Evolutionary conservation across 345 rosid genomes (phyloP).

Genomic region (Eucalyptus polybractea): DNA sequence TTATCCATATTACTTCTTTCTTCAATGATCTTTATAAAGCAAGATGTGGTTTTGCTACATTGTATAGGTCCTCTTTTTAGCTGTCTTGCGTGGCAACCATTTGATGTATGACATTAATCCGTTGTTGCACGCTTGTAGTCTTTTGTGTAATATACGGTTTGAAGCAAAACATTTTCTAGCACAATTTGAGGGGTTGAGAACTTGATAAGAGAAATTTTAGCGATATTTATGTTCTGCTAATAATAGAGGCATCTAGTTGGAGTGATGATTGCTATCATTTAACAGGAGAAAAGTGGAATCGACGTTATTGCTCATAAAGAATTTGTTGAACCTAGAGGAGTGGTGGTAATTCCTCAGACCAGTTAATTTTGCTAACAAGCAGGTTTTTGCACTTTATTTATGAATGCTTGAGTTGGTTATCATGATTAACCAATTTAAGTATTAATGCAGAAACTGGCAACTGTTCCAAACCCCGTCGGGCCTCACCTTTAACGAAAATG

Average conservation of each 20-base stretch:
- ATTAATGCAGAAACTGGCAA: conserved; percentile 53
- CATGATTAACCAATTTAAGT: neutral
- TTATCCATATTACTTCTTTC: neutral
- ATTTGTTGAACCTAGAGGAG: neutral
- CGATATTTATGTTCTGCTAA: neutral
- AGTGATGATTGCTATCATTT: neutral
- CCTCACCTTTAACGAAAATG: conserved; percentile 57
- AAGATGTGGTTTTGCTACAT: neutral
- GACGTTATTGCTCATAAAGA: conserved; percentile 62
- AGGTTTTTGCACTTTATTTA: neutral
- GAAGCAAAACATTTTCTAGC: neutral
- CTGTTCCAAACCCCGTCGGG: conserved; percentile 45
- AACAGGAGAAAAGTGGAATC: conserved; percentile 75
- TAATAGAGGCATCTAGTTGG: neutral
- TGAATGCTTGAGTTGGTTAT: neutral
- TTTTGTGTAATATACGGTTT: neutral
- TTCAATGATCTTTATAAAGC: neutral
- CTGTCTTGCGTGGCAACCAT: neutral
- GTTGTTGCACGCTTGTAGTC: neutral
- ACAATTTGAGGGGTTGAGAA: neutral
- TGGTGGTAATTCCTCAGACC: neutral
- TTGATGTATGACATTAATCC: neutral
- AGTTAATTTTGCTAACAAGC: neutral
- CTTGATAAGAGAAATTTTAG: no score
- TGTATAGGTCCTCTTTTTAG: neutral